These are phyloP conservation scores for Yamadazyma epiphylla DNA, from an alignment of 1,139 yeast species.

Conservation along the genomic window DNA sequence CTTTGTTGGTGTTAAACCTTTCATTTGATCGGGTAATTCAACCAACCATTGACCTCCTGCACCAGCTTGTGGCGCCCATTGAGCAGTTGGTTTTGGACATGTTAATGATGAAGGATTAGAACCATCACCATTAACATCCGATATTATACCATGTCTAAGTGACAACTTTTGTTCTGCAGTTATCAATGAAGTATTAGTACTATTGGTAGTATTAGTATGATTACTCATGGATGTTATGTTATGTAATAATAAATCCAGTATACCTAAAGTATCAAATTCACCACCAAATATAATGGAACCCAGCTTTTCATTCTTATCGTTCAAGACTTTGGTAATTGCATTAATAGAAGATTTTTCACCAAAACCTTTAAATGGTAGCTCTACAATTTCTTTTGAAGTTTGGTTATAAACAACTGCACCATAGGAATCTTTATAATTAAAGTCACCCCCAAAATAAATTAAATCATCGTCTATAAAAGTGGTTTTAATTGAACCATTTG, in stretches of 20 bases:
- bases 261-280: slow-evolving; percentile 58
- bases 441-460: slow-evolving; percentile 80
- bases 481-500: slow-evolving; percentile 50
- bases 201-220: slow-evolving; percentile 21
- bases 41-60: slow-evolving; percentile 70
- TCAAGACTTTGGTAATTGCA: slow-evolving; percentile 55
- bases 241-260: slow-evolving; percentile 40
- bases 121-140: slow-evolving; percentile 48
- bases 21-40: slow-evolving; percentile 50
- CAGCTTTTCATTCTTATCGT: slow-evolving; percentile 19
- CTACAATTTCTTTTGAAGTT: slow-evolving; percentile 34
- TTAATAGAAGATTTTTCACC: slow-evolving; percentile 56
- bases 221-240: slow-evolving; percentile 23
- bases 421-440: slow-evolving; percentile 50
- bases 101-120: slow-evolving; percentile 38
- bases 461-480: slow-evolving; percentile 43
- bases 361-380: slow-evolving; percentile 78
- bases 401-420: slow-evolving; percentile 69
- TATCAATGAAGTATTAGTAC: slow-evolving; percentile 33
- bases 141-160: slow-evolving; percentile 56
- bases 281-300: slow-evolving; percentile 79
- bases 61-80: slow-evolving; percentile 56
- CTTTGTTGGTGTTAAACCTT: slow-evolving; percentile 63
- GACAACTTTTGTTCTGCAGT: slow-evolving; percentile 68
- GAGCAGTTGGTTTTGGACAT: slow-evolving; percentile 50